Percentiles rank a stretch among this genome's conserved stretches.
Conservation (phyloP, 345 rosid genomes). For the Geranium brycei region DNA sequence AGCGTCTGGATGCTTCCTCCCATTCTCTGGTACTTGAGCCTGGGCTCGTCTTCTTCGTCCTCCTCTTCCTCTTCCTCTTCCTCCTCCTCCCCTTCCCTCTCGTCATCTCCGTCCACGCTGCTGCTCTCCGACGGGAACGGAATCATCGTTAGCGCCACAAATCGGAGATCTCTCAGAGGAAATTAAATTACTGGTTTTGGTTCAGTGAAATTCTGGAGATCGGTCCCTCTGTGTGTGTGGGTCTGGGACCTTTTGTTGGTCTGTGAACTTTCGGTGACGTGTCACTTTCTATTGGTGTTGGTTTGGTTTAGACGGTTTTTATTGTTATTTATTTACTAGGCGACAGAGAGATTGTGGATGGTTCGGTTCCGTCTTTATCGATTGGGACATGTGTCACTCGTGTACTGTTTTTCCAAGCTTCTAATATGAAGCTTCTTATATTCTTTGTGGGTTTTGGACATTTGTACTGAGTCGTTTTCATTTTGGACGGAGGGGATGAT, state of each 20-base stretch:
- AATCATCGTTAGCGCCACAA: slow-evolving; percentile 37
- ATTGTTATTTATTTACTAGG: slow-evolving; percentile 18
- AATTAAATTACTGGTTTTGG: slow-evolving; percentile 1
- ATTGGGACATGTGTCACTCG: no score
- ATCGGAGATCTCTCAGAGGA: not conserved
- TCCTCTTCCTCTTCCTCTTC: slow-evolving; percentile 56
- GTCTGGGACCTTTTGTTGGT: not conserved
- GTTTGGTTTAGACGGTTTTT: slow-evolving; percentile 6
- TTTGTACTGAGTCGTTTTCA: no score
- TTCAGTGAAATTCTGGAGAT: slow-evolving; percentile 1
- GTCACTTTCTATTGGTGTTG: not conserved
- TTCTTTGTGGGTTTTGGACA: no score
- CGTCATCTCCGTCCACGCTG: slow-evolving; percentile 63
- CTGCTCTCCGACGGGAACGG: slow-evolving; percentile 84
- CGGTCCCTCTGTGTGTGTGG: not conserved
- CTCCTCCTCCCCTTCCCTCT: slow-evolving; percentile 64
- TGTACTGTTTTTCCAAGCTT: no score
- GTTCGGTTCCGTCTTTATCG: no score
- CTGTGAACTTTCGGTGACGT: not conserved
- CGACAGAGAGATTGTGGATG: slow-evolving; percentile 10
- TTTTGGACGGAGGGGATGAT: no score
- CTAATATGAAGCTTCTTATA: no score
- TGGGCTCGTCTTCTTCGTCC: slow-evolving; percentile 83
- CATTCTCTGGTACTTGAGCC: slow-evolving; percentile 93
- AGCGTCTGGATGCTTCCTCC: slow-evolving; percentile 81